Percentiles rank a stretch among this genome's conserved stretches.
Evolutionary conservation across 768 basidiomycete species (phyloP).

Genomic region (Coprinopsis strossmayeri): DNA sequence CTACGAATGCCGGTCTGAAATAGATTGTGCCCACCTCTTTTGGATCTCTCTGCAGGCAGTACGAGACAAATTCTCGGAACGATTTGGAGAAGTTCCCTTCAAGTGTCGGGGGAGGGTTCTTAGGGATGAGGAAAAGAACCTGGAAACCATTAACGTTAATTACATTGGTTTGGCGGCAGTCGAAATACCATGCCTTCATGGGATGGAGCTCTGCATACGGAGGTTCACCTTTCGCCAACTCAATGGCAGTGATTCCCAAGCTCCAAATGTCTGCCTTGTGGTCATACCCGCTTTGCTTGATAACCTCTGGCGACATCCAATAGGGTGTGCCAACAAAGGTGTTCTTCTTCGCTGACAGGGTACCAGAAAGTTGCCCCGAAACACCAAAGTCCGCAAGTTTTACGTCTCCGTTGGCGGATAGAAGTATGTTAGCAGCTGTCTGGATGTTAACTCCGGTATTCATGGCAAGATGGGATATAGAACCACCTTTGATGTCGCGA

Average conservation of each 20-base stretch:
- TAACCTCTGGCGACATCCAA: conserved; percentile 99
- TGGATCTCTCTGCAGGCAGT: conserved; percentile 92
- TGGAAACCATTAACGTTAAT: conserved; percentile 23
- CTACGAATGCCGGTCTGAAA: conserved; percentile 10
- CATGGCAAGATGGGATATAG: not conserved
- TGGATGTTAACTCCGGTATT: conserved; percentile 3
- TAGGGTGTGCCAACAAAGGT: conserved; percentile 98
- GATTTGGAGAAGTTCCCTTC: conserved; percentile 89
- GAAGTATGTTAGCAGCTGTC: conserved; percentile 87
- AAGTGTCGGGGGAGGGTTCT: conserved; percentile 89
- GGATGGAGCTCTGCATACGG: conserved; percentile 98
- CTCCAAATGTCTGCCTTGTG: conserved; percentile 99
- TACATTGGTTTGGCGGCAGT: no score
- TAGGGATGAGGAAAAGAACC: conserved; percentile 97
- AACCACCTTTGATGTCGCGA: conserved; percentile 94
- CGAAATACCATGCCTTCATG: conserved; percentile 81
- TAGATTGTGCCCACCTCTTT: conserved; percentile 74
- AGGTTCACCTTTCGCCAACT: conserved; percentile 95
- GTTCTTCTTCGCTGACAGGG: conserved; percentile 91
- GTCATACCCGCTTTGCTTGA: conserved; percentile 99
- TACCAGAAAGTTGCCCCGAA: conserved; percentile 93
- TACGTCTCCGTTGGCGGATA: conserved; percentile 90
- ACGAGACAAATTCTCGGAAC: conserved; percentile 90
- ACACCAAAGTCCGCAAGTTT: conserved; percentile 99
- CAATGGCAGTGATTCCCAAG: conserved; percentile 94